phyloP scores from a whole-genome alignment of 2,329 filamentous ascomycete species.

The Trichoderma koningiopsis region DNA sequence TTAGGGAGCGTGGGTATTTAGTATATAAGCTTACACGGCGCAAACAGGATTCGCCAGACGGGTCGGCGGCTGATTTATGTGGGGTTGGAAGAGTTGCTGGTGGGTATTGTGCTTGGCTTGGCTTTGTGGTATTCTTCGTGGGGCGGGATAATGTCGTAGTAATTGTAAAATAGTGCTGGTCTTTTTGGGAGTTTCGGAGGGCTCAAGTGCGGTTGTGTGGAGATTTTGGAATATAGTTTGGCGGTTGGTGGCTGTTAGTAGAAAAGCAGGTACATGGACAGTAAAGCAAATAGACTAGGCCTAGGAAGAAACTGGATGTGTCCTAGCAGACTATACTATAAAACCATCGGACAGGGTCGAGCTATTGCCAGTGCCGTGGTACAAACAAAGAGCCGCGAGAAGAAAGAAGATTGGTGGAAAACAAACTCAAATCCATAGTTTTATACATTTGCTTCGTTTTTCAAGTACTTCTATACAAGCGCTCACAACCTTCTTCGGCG shows the following conservation, averaged over 20 bases:
- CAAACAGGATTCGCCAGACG: not conserved
- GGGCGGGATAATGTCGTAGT: not conserved
- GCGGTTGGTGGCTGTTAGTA: not conserved
- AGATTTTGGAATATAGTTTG: not conserved
- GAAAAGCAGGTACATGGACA: not conserved
- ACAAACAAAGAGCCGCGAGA: not conserved
- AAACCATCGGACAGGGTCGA: not conserved
- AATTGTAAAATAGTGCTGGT: not conserved
- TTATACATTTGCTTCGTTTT: constrained; percentile 6
- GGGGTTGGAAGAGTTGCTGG: not conserved
- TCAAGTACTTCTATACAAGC: constrained; percentile 30
- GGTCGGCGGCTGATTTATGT: not conserved
- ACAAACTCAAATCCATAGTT: not conserved
- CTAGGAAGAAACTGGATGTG: not conserved
- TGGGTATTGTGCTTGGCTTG: not conserved
- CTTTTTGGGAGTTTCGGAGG: not conserved
- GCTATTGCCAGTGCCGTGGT: not conserved
- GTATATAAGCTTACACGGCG: not conserved
- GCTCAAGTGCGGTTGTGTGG: not conserved
- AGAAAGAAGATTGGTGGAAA: not conserved
- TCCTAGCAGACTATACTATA: not conserved
- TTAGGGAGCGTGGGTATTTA: not conserved
- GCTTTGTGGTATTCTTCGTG: not conserved
- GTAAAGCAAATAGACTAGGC: not conserved
- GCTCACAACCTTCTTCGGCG: constrained; percentile 8